phyloP scores from a whole-genome alignment of 106 monocot species.

The Allium cepa region DNA sequence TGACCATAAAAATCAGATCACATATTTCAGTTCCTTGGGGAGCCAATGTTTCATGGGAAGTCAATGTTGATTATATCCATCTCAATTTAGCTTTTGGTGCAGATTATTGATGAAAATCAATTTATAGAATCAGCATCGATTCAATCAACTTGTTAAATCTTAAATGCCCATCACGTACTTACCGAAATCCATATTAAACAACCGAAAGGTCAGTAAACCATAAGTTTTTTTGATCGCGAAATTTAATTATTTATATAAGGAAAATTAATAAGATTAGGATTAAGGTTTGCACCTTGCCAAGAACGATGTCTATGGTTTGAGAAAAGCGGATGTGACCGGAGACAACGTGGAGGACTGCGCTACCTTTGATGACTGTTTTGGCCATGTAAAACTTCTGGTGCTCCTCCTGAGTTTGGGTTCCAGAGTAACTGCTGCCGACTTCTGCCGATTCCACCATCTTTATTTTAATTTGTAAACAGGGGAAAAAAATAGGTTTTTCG shows the following conservation, averaged over 20 bases:
- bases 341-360: slow-evolving; percentile 81
- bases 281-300: slow-evolving; percentile 57
- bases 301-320: slow-evolving; percentile 55
- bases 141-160: neutral
- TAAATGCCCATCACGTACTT: neutral
- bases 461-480: too few relatives aligned
- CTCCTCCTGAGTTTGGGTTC: neutral
- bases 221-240: neutral
- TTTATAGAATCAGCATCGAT: neutral
- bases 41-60: too few relatives aligned
- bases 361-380: slow-evolving; percentile 63
- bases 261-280: too few relatives aligned
- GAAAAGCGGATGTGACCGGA: slow-evolving; percentile 69
- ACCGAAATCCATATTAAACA: too few relatives aligned
- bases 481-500: too few relatives aligned
- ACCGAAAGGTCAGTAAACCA: neutral
- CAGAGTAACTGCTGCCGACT: slow-evolving; percentile 11
- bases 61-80: too few relatives aligned
- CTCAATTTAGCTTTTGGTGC: too few relatives aligned
- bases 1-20: too few relatives aligned
- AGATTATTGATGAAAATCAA: neutral
- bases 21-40: too few relatives aligned
- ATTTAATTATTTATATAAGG: neutral
- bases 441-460: neutral
- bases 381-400: slow-evolving; percentile 47